phyloP scores from a whole-genome alignment of 2,329 filamentous ascomycete species.

The Cadophora sp. region DNA sequence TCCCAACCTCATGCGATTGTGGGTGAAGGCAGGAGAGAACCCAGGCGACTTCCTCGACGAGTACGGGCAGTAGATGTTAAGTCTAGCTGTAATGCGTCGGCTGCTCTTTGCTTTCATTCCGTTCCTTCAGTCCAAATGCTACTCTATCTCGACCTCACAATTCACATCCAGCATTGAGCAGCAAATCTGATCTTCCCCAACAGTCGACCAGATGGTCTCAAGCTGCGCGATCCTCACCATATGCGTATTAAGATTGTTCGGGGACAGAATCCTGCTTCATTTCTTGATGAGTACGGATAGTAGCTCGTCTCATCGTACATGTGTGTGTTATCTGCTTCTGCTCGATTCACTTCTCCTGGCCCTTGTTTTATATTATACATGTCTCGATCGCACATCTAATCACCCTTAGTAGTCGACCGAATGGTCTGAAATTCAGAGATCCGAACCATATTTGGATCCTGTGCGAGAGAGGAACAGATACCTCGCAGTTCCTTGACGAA shows the following conservation, averaged over 20 bases:
- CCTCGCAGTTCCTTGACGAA: constrained; percentile 7
- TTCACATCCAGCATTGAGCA: neutral
- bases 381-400: neutral
- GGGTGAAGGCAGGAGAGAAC: constrained; percentile 14
- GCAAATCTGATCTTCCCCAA: neutral
- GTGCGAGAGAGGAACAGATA: neutral
- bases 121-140: neutral
- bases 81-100: neutral
- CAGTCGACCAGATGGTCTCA: constrained; percentile 4
- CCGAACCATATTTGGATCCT: neutral
- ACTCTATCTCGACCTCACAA: neutral
- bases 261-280: neutral
- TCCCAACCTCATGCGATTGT: constrained; percentile 18
- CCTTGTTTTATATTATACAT: too few species aligned
- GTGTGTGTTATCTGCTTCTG: too few species aligned
- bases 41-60: constrained; percentile 11
- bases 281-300: constrained; percentile 18
- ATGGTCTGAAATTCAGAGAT: constrained; percentile 8
- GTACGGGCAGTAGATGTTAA: neutral
- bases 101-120: neutral
- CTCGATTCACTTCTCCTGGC: neutral
- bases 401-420: constrained; percentile 10
- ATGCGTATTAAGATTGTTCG: neutral
- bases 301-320: constrained; percentile 9
- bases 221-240: neutral